Conservation (phyloP, 495 filamentous ascomycete species). For the Usnea hakonensis region DNA sequence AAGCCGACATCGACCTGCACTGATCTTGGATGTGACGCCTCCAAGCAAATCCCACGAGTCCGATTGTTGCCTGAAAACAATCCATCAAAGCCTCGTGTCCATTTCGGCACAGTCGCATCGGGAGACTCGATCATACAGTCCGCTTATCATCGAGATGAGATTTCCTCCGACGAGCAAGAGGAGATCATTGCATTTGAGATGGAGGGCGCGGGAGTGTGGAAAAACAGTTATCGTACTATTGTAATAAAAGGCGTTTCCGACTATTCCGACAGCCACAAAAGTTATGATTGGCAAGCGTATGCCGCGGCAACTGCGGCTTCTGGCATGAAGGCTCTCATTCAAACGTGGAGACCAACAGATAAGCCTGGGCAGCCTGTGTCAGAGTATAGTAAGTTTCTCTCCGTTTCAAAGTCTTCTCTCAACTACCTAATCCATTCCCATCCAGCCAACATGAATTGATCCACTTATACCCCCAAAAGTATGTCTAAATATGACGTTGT, state of each 20-base stretch:
- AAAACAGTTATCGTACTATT: constrained; percentile 31
- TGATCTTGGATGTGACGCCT: constrained; percentile 5
- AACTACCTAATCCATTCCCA: too few species aligned
- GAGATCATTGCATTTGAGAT: constrained; percentile 38
- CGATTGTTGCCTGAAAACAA: neutral
- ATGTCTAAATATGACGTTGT: too few species aligned
- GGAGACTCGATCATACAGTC: constrained; percentile 31
- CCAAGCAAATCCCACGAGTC: constrained; percentile 5
- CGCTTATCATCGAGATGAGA: constrained; percentile 24
- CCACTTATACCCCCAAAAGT: too few species aligned
- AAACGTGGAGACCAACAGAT: constrained; percentile 8
- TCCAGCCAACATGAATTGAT: too few species aligned
- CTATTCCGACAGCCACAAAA: constrained; percentile 40
- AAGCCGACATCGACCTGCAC: constrained; percentile 10
- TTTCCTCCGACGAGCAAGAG: constrained; percentile 9
- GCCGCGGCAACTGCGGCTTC: constrained; percentile 33
- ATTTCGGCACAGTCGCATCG: constrained; percentile 27
- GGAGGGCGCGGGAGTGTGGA: constrained; percentile 39
- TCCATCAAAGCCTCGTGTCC: constrained; percentile 13
- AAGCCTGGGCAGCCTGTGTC: neutral
- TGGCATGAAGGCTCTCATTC: constrained; percentile 26
- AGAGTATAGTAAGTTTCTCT: neutral
- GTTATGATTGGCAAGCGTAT: constrained; percentile 37
- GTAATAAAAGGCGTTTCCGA: constrained; percentile 38
- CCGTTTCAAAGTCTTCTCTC: neutral